phyloP scores from a whole-genome alignment of 495 filamentous ascomycete genomes.

The Symbiotaphrina buchneri region DNA sequence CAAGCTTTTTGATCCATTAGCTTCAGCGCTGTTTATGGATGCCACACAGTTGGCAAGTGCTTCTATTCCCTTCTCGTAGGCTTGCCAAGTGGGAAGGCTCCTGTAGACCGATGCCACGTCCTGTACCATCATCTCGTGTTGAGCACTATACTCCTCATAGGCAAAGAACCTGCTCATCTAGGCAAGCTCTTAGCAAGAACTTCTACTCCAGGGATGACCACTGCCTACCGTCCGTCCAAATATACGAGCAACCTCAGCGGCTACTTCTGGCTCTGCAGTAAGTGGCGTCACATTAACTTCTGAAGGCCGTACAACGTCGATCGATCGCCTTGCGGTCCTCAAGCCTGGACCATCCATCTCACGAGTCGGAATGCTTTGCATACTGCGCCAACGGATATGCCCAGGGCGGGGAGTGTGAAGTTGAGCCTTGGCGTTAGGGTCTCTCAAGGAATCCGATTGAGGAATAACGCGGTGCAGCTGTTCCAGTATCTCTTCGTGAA shows the following conservation, averaged over 20 bases:
- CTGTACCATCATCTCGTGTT: constrained; percentile 63
- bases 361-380: constrained; percentile 33
- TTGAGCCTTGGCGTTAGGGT: neutral
- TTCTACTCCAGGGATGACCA: constrained; percentile 1
- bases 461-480: constrained; percentile 40
- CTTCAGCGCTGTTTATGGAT: constrained; percentile 39
- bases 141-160: constrained; percentile 74
- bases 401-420: too few relatives aligned
- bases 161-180: constrained; percentile 62
- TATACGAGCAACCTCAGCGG: constrained; percentile 50
- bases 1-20: constrained; percentile 47
- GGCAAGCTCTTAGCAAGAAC: constrained; percentile 1
- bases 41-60: constrained; percentile 54
- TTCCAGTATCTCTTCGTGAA: constrained; percentile 46
- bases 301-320: neutral
- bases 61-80: constrained; percentile 75
- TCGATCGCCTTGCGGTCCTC: constrained; percentile 16
- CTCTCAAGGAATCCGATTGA: constrained; percentile 31
- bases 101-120: constrained; percentile 48
- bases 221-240: constrained; percentile 48
- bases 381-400: constrained; percentile 28
- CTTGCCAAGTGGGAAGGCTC: constrained; percentile 51
- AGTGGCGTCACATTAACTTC: constrained; percentile 11
- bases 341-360: constrained; percentile 17
- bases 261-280: constrained; percentile 45